Evolutionary conservation across 75 land plant species (phyloP), one percentile per base, ranked within the genome.

Genomic region (Azolla pinnata): DNA sequence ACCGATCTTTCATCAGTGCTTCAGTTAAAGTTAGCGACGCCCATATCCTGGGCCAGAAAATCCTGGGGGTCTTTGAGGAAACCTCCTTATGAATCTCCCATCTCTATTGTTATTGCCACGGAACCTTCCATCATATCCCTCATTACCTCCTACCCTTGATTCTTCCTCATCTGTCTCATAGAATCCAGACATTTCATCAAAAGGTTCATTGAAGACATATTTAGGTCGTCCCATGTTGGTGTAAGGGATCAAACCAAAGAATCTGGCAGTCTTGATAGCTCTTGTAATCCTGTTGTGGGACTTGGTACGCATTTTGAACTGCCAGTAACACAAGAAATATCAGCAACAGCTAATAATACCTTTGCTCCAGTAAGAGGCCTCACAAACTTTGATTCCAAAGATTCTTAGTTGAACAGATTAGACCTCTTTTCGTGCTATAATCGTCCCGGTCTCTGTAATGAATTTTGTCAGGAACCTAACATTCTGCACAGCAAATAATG

Each of bases 181-280:
- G 45, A 81, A 83, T 21, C 72, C 65, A 19, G 69, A 73, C 17
- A 45, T 57, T 54, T 72, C 73, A 52, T 79, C 71, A 79, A 85
- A 75, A 1, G 62, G 60, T 47, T 34, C 52, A 12, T 84, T 84
- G 70, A 67, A 76, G 2, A 47, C 60, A 42, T 79, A 85, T 21
- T 64, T 48, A 35, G 73, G 79, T 33, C 73, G 79, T 1, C 88
- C 85, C 88, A 85, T 85, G 4, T 79, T 69, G 1, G 80, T 79
- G 64, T 82, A 85, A 10, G 88, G 88, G 82, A 85, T 68, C 25
- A 85, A 42, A 16, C 88, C 88, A 69, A 85, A 81, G 38, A 84
- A 81, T 35, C 88, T 67, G n/a, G 88, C 88, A 25, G 88, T 85
- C 59, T 85, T 85, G 48, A 85, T 85, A 64, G 82, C 88, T 56